Conservation (phyloP, 306 rosid species). For the Cicer cuneatum region DNA sequence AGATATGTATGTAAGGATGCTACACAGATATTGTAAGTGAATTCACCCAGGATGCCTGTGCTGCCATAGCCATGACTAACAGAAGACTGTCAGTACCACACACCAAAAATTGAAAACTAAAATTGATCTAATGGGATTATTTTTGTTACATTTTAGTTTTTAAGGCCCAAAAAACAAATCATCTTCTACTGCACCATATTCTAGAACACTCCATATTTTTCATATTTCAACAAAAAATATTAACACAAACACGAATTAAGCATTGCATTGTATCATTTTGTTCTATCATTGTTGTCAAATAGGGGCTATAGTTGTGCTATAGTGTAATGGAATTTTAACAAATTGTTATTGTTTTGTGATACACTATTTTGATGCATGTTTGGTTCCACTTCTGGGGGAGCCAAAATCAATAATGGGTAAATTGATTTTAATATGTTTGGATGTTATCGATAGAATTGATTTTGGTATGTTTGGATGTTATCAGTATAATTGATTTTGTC, state of each 20-base stretch:
- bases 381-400: too few relatives aligned
- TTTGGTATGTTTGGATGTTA: too few relatives aligned
- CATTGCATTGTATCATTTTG: background rate
- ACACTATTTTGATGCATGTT: too few relatives aligned
- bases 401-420: too few relatives aligned
- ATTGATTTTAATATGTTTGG: too few relatives aligned
- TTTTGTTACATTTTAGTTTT: background rate
- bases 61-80: slow-evolving; percentile 46
- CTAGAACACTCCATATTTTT: background rate
- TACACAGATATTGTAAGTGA: slow-evolving; percentile 44
- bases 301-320: too few relatives aligned
- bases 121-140: background rate
- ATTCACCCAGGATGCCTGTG: slow-evolving; percentile 39
- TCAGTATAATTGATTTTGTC: too few relatives aligned
- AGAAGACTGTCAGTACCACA: slow-evolving; percentile 20
- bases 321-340: too few relatives aligned
- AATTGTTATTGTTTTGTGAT: too few relatives aligned
- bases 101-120: slow-evolving; percentile 19
- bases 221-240: background rate
- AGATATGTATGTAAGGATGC: slow-evolving; percentile 88
- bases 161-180: background rate
- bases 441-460: too few relatives aligned
- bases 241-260: background rate
- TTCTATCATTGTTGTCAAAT: too few relatives aligned
- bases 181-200: background rate